Base-by-base conservation (phyloP, 306 rosid genomes). In the Corylus americana region DNA sequence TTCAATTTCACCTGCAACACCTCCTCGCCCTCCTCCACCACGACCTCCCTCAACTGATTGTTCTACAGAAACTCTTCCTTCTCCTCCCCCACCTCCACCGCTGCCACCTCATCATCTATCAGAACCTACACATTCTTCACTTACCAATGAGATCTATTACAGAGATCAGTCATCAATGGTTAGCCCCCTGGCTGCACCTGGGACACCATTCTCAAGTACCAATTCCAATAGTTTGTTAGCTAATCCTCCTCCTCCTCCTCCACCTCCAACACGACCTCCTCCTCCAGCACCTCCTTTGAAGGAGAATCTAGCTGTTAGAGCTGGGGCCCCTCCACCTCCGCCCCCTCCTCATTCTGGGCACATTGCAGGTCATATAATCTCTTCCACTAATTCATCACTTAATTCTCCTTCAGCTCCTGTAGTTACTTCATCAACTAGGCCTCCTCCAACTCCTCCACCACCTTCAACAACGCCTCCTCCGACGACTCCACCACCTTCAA, bases 1-100 rank as follows among this genome's bases (percentile, higher is more conserved):
- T 70, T 20, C 79, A 18, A 51, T 84, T 83, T 83, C 88, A 73
- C 91, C 93, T 68, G 22, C 25, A 63, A 87, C 92, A 67, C 88
- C 92, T 78, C 78, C 87, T 42, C 45, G 45, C 5, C 45, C 45
- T 78, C 78, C 85, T 66, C 68, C 73, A 64, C 74, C n/a, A 39
- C 78, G 55, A 54, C 77, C 85, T 78, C 71, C 75, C 66, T 45
- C 64, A 35, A 63, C 49, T 77, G 11, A 57, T 74, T 49, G 57
- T 42, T 75, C 81, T 80, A 74, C 76, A 12, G 58, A 77, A 39
- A 66, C 79, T 76, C 72, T 84, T 54, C 86, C 89, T 79, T 18
- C 51, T 48, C 73, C 85, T 55, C 85, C 89, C 74, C 82, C 77
- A 35, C 75, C 78, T 14, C 66, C 73, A 20, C 85, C 78, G 55